Evolutionary conservation across 169 alveolate genomes (phyloP).

Genomic region (Theileria luwenshuni): DNA sequence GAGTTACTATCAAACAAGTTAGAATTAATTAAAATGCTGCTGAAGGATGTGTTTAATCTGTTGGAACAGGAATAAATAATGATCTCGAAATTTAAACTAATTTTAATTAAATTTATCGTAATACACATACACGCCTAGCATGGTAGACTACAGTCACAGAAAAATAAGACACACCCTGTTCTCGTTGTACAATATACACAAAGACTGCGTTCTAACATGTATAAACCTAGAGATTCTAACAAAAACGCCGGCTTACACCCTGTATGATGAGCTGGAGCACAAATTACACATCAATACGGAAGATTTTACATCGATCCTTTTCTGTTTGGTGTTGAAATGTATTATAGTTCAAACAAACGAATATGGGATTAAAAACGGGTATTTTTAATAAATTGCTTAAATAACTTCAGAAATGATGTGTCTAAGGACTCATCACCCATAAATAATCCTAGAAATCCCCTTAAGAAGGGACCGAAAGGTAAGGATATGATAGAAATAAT

Average conservation of each 20-base stretch:
- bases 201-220: neutral
- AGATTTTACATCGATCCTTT: neutral
- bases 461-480: no score
- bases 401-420: no score
- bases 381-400: neutral
- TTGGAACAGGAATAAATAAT: neutral
- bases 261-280: neutral
- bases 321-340: slow-evolving; percentile 5
- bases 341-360: slow-evolving; percentile 20
- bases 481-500: no score
- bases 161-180: neutral
- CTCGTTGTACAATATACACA: slow-evolving; percentile 9
- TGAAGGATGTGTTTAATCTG: slow-evolving; percentile 16
- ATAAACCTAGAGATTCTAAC: neutral
- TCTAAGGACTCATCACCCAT: no score
- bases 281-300: neutral
- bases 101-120: neutral
- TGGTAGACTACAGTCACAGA: slow-evolving; percentile 9
- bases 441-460: no score
- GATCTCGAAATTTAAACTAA: no score
- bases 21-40: neutral
- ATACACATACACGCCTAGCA: neutral
- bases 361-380: slow-evolving; percentile 15
- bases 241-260: slow-evolving; percentile 2
- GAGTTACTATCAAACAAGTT: neutral